Evolutionary conservation across 148 eudicot genomes (phyloP).

Genomic region (Nyssa sinensis): DNA sequence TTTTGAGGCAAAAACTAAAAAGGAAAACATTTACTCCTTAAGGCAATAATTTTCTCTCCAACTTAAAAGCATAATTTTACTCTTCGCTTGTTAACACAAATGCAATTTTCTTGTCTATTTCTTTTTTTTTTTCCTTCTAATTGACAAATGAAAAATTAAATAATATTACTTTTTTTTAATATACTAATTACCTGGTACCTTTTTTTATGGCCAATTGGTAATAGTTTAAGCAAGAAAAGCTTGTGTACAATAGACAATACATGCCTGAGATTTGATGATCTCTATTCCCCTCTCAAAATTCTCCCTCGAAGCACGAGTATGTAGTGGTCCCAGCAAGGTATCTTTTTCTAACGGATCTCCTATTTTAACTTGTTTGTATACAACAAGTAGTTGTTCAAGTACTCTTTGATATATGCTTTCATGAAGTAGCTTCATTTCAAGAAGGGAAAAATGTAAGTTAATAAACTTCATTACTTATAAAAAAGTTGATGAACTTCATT

Average conservation of each 20-base stretch:
- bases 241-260: slow-evolving; percentile 15
- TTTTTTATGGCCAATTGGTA: too few species aligned
- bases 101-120: not conserved
- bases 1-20: too few species aligned
- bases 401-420: slow-evolving; percentile 70
- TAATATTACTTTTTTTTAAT: too few species aligned
- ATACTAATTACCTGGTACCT: too few species aligned
- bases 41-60: too few species aligned
- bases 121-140: not conserved
- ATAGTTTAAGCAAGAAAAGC: not conserved
- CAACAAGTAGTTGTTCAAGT: slow-evolving; percentile 64
- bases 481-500: too few species aligned
- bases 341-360: slow-evolving; percentile 91
- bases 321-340: slow-evolving; percentile 92
- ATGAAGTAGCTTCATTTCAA: slow-evolving; percentile 68
- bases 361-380: slow-evolving; percentile 88
- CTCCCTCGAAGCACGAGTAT: slow-evolving; percentile 73
- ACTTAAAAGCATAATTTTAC: not conserved
- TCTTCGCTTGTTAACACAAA: not conserved
- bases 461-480: not conserved
- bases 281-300: slow-evolving; percentile 81
- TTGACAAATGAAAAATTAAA: not conserved
- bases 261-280: slow-evolving; percentile 82
- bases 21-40: too few species aligned
- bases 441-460: not conserved